phyloP scores from a whole-genome alignment of 192 early-diverging fungal species.

The Coemansia biformis region DNA sequence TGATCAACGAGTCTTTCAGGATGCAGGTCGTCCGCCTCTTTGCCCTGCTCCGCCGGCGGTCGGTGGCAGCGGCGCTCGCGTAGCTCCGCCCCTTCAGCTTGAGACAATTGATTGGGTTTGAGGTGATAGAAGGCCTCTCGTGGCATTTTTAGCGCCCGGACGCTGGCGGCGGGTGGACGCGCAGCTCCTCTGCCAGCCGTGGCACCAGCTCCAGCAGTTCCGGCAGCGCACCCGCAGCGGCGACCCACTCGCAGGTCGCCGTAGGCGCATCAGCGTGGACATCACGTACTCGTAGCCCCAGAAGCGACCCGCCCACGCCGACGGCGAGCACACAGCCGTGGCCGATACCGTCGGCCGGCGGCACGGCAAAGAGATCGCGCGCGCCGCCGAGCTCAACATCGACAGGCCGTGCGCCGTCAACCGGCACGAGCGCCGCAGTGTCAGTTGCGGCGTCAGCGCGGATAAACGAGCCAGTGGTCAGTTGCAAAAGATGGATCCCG shows the following conservation, averaged over 20 bases:
- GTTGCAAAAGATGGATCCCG: slow-evolving; percentile 29
- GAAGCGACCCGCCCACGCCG: background rate
- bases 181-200: background rate
- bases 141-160: no score
- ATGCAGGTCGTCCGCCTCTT: slow-evolving; percentile 35
- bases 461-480: slow-evolving; percentile 12
- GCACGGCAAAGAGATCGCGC: slow-evolving; percentile 15
- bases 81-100: background rate
- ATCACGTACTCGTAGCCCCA: slow-evolving; percentile 1
- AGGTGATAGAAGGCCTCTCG: no score
- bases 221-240: background rate
- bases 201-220: background rate
- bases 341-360: slow-evolving; percentile 23
- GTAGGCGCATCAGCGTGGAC: background rate
- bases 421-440: background rate
- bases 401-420: background rate
- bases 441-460: background rate
- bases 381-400: slow-evolving; percentile 6
- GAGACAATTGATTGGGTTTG: background rate
- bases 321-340: slow-evolving; percentile 9
- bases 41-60: slow-evolving; percentile 12
- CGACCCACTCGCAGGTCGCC: slow-evolving; percentile 1
- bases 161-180: background rate
- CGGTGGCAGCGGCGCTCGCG: background rate
- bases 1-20: slow-evolving; percentile 90